Base-by-base conservation (phyloP, 305 asterid genomes). In the Fraxinus sp. region DNA sequence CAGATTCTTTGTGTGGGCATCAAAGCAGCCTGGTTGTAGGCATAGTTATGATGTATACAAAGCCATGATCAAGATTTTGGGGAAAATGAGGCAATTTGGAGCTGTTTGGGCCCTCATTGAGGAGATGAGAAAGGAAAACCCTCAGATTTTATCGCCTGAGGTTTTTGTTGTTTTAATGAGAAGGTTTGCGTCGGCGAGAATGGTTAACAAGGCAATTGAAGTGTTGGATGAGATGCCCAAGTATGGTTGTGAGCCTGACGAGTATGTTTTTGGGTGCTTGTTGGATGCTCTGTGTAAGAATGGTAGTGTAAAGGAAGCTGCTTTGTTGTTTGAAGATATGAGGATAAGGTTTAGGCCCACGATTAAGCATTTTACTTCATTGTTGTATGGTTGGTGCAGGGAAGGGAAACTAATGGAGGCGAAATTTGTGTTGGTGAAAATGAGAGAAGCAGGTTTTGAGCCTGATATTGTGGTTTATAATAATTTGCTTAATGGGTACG, bases 41-140 rank as follows among this genome's bases (percentile, higher is more conserved):
- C 97, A 90, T 81, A 94, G 93, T 80, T 82, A 89, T 62, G 99
- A 93, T 75, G 96, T 88, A 22, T 93, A 96, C 80, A 94, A 90
- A 85, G 92, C 94, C 52, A 92, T 96, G 96, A 87, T 94, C 77
- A 96, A 88, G 92, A 88, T 86, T 79, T 83, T 96, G 52, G 94
- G 96, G 35, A 94, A 93, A 89, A 94, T 96, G 98, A 92, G 96
- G 86, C 97, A 96, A 82, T 94, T 96, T 86, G 98, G 99, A 70
- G 91, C 97, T 46, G 97, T 96, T 85, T 96, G 99, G 98, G 99
- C 98, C 77, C 95, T 96, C 35, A 88, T 94, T 57, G 98, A 96
- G 85, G 98, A 96, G 86, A 96, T 94, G 97, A 87, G 97, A 86
- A 96, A 81, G 79, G 99, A 94, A 70, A 91, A 88, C 86, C 92